Evolutionary conservation across 1,284 basidiomycete species (phyloP).

Genomic region (Cutaneotrichosporon spelunceum): DNA sequence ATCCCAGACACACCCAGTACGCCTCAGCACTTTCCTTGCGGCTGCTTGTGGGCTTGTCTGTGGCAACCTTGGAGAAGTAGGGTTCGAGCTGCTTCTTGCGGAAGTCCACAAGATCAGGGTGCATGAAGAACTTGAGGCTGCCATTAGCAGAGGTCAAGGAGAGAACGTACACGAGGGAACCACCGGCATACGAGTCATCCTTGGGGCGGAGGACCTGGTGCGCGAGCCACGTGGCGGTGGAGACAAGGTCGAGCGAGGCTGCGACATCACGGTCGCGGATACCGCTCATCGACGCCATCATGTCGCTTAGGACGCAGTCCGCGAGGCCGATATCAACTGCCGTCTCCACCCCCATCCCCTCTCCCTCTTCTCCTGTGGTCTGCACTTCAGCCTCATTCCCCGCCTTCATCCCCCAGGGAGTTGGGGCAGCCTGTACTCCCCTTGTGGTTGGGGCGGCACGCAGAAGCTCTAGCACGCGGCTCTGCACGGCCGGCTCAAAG

Average conservation of each 20-base stretch:
- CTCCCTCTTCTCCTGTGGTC: background rate
- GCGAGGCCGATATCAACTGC: conserved; percentile 23
- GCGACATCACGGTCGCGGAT: conserved; percentile 44
- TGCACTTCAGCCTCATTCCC: conserved; percentile 4
- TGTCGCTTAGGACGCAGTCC: conserved; percentile 52
- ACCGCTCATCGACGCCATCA: conserved; percentile 54
- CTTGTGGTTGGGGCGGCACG: background rate
- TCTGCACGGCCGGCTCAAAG: conserved; percentile 59
- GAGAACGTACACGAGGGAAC: conserved; percentile 45
- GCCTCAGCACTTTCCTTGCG: conserved; percentile 49
- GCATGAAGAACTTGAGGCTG: conserved; percentile 49
- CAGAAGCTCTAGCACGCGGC: conserved; percentile 47
- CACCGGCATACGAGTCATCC: conserved; percentile 33
- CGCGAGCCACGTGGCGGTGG: conserved; percentile 47
- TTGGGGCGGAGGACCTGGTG: conserved; percentile 28
- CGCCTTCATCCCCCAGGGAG: background rate
- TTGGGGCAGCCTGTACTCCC: too few relatives aligned
- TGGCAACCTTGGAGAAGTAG: conserved; percentile 40
- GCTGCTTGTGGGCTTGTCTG: conserved; percentile 49
- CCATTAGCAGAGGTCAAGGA: background rate
- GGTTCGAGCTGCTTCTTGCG: conserved; percentile 39
- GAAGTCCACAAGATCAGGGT: conserved; percentile 48
- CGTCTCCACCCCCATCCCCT: background rate
- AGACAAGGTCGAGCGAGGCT: conserved; percentile 46
- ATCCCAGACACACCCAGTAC: conserved; percentile 51